Evolutionary conservation across 768 basidiomycete species (phyloP), one percentile per base, ranked within the genome.

Genomic region (Tricholoma sp.): DNA sequence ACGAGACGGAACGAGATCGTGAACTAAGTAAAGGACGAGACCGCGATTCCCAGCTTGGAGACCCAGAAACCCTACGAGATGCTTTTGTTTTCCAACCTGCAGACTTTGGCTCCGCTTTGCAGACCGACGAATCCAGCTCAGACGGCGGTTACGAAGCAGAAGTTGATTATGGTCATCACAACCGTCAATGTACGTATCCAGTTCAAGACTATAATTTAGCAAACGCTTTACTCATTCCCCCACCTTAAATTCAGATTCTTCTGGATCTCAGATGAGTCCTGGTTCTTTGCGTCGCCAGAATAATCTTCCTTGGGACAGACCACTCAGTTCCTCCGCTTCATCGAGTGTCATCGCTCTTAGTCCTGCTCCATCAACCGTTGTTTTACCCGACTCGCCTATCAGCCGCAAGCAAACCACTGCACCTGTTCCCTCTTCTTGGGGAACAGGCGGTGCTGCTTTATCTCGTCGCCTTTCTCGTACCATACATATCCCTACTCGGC

Each of bases 131-230:
- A 59, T 86, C 84, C 62, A 81, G 80, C 67, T 90, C 87, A 29
- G 91, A 93, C 71, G 85, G 89, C 62, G 89, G 89, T 34, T 91
- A 90, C 70, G 91, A 93, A 59, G 83, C 81, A 6, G 92, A 94
- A 72, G 71, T 78, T 45, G 86, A 88, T 66, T 80, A 72, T 66
- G 77, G 76, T 66, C 80, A 80, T 54, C 85, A 86, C 65, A 82
- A 78, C 69, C 85, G 88, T 71, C 87, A 91, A 67, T 85, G 86
- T 90, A 80, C 80, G 86, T 88, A 75, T 72, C 75, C 72, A 60
- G 76, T 79, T 63, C 74, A 76, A 65, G 71, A 71, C 60, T 58
- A 63, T 24, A 24, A 24, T 24, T 24, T 4, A 24, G 57, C 76
- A 72, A 31, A 60, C 73, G 71, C 76, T 85, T 53, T 80, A 82